Percentiles rank a stretch among this genome's conserved stretches.
Conservation (phyloP, 2,329 filamentous ascomycete genomes). For the Fusarium luffae region DNA sequence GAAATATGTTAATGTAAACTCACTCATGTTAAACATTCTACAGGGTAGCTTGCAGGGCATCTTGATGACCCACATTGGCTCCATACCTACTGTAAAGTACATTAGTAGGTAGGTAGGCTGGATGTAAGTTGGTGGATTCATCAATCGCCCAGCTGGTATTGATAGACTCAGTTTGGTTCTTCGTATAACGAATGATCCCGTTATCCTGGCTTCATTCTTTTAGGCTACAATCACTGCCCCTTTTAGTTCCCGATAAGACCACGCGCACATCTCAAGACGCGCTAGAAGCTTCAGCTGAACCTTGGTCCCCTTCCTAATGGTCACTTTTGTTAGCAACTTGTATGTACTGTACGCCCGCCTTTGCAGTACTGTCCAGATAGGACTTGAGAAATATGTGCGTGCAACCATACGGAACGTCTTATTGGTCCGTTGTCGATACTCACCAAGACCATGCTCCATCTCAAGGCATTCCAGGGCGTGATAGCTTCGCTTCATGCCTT, state of each 20-base stretch:
- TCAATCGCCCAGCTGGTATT: background rate
- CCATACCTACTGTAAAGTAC: too few species aligned
- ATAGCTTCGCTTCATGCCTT: slow-evolving; percentile 4
- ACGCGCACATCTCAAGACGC: slow-evolving; percentile 14
- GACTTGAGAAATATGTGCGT: slow-evolving; percentile 39
- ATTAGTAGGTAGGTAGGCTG: background rate
- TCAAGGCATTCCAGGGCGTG: slow-evolving; percentile 32
- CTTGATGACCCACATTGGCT: background rate
- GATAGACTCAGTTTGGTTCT: background rate
- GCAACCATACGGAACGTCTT: slow-evolving; percentile 21
- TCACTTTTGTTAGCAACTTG: slow-evolving; percentile 8
- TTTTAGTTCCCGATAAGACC: slow-evolving; percentile 5
- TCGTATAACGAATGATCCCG: background rate
- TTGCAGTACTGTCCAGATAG: slow-evolving; percentile 24
- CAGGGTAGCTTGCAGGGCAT: background rate
- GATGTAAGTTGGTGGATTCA: background rate
- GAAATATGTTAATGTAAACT: background rate
- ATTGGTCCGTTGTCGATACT: slow-evolving; percentile 31
- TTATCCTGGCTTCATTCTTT: background rate
- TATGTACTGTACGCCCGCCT: slow-evolving; percentile 34
- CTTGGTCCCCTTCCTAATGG: slow-evolving; percentile 23
- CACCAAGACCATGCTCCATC: slow-evolving; percentile 27
- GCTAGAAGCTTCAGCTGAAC: slow-evolving; percentile 37
- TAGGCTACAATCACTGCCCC: slow-evolving; percentile 8
- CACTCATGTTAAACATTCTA: background rate